These are phyloP conservation scores for Verticillium nonalfalfae DNA, from an alignment of 2,329 filamentous ascomycete genomes.

Conservation along the genomic window DNA sequence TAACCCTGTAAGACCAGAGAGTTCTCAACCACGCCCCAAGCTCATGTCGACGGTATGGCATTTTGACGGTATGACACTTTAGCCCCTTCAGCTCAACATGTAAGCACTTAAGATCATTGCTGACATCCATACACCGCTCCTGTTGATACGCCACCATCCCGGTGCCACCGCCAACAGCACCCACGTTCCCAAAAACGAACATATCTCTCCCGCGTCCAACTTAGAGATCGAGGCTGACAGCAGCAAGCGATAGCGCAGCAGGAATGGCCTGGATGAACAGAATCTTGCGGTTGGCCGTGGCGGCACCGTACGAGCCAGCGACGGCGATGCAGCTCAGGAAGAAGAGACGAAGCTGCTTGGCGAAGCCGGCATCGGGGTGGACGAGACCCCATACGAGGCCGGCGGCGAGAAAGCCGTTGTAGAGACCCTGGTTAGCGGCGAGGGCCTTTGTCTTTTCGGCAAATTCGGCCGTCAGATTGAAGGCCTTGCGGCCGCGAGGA, in stretches of 20 bases:
- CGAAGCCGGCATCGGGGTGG: conserved; percentile 35
- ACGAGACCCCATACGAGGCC: conserved; percentile 40
- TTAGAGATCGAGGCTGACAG: conserved; percentile 18
- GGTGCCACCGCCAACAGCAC: too few species aligned
- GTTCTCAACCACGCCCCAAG: too few species aligned
- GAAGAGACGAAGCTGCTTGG: conserved; percentile 37
- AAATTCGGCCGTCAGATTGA: conserved; percentile 35
- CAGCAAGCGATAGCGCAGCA: conserved; percentile 19
- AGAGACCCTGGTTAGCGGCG: conserved; percentile 45
- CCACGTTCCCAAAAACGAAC: not conserved
- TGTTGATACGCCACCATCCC: too few species aligned
- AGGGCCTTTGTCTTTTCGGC: conserved; percentile 36
- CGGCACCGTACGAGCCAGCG: conserved; percentile 37
- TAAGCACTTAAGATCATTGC: too few species aligned
- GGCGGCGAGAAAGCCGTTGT: conserved; percentile 46
- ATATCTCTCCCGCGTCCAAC: not conserved
- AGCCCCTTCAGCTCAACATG: too few species aligned
- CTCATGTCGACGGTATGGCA: too few species aligned
- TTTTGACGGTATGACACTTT: too few species aligned
- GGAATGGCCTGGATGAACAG: conserved; percentile 35
- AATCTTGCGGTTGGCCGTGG: conserved; percentile 33
- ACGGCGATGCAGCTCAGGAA: conserved; percentile 37
- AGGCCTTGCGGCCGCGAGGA: conserved; percentile 35
- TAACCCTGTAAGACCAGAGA: too few species aligned
- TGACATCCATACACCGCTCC: too few species aligned